Conservation (phyloP, 139 green algal genomes). For the Micromonas pusilla region DNA sequence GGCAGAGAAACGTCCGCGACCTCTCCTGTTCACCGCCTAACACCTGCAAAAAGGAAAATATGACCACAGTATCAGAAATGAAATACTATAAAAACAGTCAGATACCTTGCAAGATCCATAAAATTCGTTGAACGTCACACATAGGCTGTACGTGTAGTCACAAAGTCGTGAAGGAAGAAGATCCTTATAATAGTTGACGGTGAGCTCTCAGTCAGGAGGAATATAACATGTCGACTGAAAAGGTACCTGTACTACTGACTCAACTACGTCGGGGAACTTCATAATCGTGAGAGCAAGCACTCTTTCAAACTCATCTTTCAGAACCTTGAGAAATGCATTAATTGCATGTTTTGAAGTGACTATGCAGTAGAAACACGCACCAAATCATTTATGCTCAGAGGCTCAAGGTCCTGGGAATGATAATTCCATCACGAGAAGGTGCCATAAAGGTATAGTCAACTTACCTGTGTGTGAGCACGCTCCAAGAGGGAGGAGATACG, state of each 20-base stretch:
- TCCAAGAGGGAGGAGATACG: slow-evolving; percentile 50
- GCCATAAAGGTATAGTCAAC: not conserved
- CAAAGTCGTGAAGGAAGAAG: slow-evolving; percentile 18
- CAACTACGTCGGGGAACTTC: slow-evolving; percentile 30
- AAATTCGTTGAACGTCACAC: slow-evolving; percentile 19
- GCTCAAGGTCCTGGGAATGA: not conserved
- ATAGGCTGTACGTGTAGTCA: slow-evolving; percentile 23
- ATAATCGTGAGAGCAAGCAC: slow-evolving; percentile 28
- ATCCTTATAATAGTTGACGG: not conserved
- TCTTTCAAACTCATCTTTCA: slow-evolving; percentile 19
- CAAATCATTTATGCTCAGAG: not conserved
- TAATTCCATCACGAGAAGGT: no score
- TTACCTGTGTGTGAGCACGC: not conserved
- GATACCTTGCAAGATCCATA: slow-evolving; percentile 28
- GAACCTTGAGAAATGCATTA: not conserved
- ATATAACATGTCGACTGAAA: not conserved
- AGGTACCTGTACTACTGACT: not conserved
- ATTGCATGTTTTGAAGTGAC: not conserved
- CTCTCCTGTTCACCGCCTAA: slow-evolving; percentile 73
- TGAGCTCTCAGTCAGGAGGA: not conserved
- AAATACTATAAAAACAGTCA: slow-evolving; percentile 43
- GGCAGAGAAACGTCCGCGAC: slow-evolving; percentile 76
- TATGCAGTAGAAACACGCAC: no score
- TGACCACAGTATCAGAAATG: slow-evolving; percentile 70
- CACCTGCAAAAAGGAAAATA: slow-evolving; percentile 76